Percentiles rank a stretch among this genome's conserved stretches.
Evolutionary conservation across 208 protist genomes (phyloP).

Genomic region (Acanthamoeba healyi): DNA sequence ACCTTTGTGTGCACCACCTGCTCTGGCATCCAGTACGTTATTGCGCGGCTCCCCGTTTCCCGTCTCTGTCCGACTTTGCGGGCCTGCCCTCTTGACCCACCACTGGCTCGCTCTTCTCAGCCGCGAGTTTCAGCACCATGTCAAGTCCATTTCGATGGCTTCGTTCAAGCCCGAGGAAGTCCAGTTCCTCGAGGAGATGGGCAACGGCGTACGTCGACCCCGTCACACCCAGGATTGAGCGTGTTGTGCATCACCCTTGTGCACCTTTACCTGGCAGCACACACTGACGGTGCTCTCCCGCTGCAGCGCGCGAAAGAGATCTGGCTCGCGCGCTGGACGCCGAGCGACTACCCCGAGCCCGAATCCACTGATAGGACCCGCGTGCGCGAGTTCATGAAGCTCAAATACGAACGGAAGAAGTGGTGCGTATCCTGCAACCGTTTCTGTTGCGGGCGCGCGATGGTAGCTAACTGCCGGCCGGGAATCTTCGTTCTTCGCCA

Average conservation of each 20-base stretch:
- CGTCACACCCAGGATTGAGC: no score
- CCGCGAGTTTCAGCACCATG: conserved; percentile 79
- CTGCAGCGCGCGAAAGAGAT: conserved; percentile 76
- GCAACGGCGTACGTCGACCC: conserved; percentile 78
- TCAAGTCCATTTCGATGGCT: conserved; percentile 87
- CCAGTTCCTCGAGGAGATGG: conserved; percentile 80
- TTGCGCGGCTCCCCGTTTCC: no score
- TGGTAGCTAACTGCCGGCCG: background rate
- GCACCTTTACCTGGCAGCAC: background rate
- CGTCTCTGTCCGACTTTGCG: background rate
- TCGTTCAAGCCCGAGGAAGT: conserved; percentile 87
- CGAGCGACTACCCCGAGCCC: conserved; percentile 82
- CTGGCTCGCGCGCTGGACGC: conserved; percentile 84
- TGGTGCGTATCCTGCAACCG: conserved; percentile 30
- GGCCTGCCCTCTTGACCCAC: background rate
- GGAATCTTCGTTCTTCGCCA: background rate
- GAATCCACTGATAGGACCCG: conserved; percentile 70
- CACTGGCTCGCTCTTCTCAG: conserved; percentile 57
- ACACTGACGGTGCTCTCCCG: background rate
- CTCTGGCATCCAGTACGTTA: conserved; percentile 86
- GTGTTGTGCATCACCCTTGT: background rate
- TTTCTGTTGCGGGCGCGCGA: no score
- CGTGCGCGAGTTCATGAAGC: conserved; percentile 85
- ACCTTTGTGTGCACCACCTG: conserved; percentile 86
- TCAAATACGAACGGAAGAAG: conserved; percentile 83